A percentile compares a stretch with the other conserved stretches of the same genome.
phyloP scores from a whole-genome alignment of 2,329 filamentous ascomycete genomes.

The Graphilbum fragrans region DNA sequence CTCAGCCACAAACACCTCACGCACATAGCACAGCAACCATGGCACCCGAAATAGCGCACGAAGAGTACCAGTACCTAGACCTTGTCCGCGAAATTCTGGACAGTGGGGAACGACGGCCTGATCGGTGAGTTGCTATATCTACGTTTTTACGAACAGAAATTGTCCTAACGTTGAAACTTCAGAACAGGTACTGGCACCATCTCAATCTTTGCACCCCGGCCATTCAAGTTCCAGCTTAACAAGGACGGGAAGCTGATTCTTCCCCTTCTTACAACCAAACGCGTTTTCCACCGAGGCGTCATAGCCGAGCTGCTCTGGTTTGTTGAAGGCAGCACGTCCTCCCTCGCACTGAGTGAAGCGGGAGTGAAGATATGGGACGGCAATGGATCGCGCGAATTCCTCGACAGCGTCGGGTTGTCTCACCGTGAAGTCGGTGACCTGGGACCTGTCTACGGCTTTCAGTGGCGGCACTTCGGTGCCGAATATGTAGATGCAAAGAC shows the following conservation, averaged over 20 bases:
- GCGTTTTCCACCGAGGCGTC: conserved; percentile 84
- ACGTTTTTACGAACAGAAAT: not conserved
- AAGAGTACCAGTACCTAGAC: conserved; percentile 90
- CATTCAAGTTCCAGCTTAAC: conserved; percentile 77
- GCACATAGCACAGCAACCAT: too few species aligned
- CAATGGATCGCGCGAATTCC: conserved; percentile 81
- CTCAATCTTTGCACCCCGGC: conserved; percentile 76
- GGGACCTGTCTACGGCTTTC: conserved; percentile 94
- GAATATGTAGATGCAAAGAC: conserved; percentile 67
- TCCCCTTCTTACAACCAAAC: conserved; percentile 92
- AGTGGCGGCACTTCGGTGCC: conserved; percentile 97
- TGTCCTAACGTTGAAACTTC: not conserved
- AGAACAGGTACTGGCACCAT: conserved; percentile 89
- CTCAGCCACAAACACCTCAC: too few species aligned
- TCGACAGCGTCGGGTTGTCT: conserved; percentile 71
- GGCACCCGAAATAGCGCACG: too few species aligned
- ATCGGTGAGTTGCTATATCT: conserved; percentile 44
- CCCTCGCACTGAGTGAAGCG: conserved; percentile 58
- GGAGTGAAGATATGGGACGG: conserved; percentile 98
- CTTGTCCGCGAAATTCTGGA: conserved; percentile 76
- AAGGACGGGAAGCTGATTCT: conserved; percentile 53
- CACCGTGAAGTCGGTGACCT: conserved; percentile 82
- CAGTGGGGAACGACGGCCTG: conserved; percentile 76
- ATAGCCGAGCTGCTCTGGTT: conserved; percentile 95
- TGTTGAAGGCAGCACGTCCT: conserved; percentile 72